A percentile compares a stretch with the other conserved stretches of the same genome.
These are phyloP conservation scores for Galium porrigens DNA, from an alignment of 305 asterid genomes.

Conservation along the genomic window DNA sequence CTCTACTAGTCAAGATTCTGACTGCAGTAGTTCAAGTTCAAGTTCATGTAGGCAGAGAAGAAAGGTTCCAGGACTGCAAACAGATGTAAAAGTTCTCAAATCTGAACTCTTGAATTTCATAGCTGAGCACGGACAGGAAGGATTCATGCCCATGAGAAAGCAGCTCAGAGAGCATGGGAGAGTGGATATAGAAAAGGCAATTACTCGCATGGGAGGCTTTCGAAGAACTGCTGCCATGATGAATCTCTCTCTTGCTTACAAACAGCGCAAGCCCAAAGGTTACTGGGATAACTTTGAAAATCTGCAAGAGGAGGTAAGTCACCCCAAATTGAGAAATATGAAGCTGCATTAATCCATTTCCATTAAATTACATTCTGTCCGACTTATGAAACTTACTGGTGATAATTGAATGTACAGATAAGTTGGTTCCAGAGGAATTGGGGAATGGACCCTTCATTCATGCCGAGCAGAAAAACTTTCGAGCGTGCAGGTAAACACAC, in stretches of 20 bases:
- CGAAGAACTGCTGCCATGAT: slow-evolving; percentile 55
- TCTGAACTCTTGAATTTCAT: slow-evolving; percentile 68
- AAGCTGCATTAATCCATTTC: background rate
- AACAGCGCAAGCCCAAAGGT: slow-evolving; percentile 88
- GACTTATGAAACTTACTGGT: background rate
- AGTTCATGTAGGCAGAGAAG: slow-evolving; percentile 47
- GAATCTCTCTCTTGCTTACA: slow-evolving; percentile 84
- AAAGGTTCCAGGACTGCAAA: slow-evolving; percentile 73
- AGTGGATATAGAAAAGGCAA: slow-evolving; percentile 84
- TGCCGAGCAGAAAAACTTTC: slow-evolving; percentile 89
- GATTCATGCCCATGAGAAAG: slow-evolving; percentile 97
- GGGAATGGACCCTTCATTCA: slow-evolving; percentile 85
- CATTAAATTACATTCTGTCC: background rate
- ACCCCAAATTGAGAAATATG: background rate
- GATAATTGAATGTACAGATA: slow-evolving; percentile 37
- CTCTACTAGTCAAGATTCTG: slow-evolving; percentile 21
- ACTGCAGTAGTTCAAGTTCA: slow-evolving; percentile 22
- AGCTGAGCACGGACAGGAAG: slow-evolving; percentile 75
- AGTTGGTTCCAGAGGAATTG: slow-evolving; percentile 71
- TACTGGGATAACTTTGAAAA: slow-evolving; percentile 88
- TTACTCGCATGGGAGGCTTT: slow-evolving; percentile 80
- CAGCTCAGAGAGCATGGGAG: slow-evolving; percentile 64
- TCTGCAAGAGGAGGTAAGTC: slow-evolving; percentile 72
- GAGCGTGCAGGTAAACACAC: too few species aligned
- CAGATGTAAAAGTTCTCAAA: slow-evolving; percentile 69